Conservation (phyloP, 2,329 filamentous ascomycete species). For the Diaporthe helianthi region DNA sequence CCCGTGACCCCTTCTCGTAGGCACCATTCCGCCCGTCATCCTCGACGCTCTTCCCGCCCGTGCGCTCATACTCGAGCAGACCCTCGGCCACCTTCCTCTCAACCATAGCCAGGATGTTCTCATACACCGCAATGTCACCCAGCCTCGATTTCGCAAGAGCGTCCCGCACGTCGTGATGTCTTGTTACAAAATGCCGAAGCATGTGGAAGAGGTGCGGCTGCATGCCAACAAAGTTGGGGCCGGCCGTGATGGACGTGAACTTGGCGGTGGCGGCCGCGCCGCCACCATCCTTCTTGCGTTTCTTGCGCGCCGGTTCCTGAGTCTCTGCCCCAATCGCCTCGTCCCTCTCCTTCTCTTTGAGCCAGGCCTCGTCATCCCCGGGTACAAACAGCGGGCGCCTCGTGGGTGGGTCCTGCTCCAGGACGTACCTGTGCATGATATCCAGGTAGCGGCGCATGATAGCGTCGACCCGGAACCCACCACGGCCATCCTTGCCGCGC, state of each 20-base stretch:
- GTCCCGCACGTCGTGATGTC: conserved; percentile 84
- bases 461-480: conserved; percentile 89
- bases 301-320: conserved; percentile 60
- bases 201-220: conserved; percentile 95
- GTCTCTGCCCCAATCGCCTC: conserved; percentile 41
- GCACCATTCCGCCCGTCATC: conserved; percentile 32
- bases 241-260: conserved; percentile 33
- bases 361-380: conserved; percentile 58
- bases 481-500: conserved; percentile 77
- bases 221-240: conserved; percentile 77
- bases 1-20: conserved; percentile 42
- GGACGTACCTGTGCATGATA: conserved; percentile 81
- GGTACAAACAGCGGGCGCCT: conserved; percentile 78
- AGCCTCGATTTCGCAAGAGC: conserved; percentile 74
- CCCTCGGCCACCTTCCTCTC: conserved; percentile 78
- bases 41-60: conserved; percentile 56
- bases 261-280: conserved; percentile 43
- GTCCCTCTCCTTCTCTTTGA: conserved; percentile 44
- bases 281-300: conserved; percentile 51
- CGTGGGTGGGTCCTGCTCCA: conserved; percentile 69
- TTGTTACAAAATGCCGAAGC: conserved; percentile 79
- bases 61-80: conserved; percentile 70
- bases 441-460: conserved; percentile 88
- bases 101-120: conserved; percentile 76
- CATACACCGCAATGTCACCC: conserved; percentile 78